phyloP scores from a whole-genome alignment of 306 rosid species.

The Herpetospermum pedunculosum region DNA sequence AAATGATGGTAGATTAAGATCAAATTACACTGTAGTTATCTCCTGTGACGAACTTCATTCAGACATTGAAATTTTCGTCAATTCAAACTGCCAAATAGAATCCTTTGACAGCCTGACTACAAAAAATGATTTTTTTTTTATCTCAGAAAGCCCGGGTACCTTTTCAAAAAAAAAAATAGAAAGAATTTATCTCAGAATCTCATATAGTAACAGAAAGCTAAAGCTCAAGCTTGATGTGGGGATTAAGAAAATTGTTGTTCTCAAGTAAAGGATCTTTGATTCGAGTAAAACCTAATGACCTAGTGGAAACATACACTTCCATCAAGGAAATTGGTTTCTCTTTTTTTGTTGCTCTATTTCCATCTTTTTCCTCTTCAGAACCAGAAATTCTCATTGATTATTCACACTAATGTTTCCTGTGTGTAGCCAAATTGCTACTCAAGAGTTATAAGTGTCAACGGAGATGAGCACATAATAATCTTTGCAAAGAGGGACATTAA shows the following conservation, averaged over 20 bases:
- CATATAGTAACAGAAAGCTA: not conserved
- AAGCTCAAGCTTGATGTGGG: not conserved
- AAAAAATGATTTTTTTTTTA: no score
- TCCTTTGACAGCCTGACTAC: not conserved
- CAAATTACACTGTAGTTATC: not conserved
- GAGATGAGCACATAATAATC: constrained; percentile 92
- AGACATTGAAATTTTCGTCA: not conserved
- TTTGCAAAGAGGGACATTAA: constrained; percentile 94
- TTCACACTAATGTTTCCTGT: constrained; percentile 13
- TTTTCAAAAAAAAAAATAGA: no score
- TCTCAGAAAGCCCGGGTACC: no score
- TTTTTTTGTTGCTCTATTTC: not conserved
- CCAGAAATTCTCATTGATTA: constrained; percentile 1
- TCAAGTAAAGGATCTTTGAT: not conserved
- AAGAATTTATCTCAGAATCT: not conserved
- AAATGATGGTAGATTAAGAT: not conserved
- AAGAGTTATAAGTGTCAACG: constrained; percentile 76
- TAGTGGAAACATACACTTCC: not conserved
- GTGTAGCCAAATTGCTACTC: constrained; percentile 99
- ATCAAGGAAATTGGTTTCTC: not conserved
- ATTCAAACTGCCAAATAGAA: not conserved
- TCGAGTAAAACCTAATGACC: not conserved
- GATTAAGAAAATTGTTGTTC: not conserved
- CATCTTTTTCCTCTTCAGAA: not conserved
- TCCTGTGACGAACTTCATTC: not conserved